These are phyloP conservation scores for Gamarada debralockiae DNA, from an alignment of 495 filamentous ascomycete species.

Conservation along the genomic window DNA sequence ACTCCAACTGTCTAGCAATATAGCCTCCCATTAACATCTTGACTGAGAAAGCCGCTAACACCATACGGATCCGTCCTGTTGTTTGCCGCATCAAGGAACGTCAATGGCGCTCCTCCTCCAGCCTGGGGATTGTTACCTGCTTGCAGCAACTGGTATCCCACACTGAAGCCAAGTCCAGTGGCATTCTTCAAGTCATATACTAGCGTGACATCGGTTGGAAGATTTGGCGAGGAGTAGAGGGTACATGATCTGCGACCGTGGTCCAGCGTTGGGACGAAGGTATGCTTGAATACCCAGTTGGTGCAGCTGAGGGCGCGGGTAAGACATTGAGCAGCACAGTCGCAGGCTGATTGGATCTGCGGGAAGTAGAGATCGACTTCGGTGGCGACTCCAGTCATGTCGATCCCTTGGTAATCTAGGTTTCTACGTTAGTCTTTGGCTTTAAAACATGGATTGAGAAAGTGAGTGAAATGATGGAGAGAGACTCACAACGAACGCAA, in stretches of 20 bases:
- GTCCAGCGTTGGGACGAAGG: slow-evolving; percentile 1
- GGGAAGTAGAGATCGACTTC: slow-evolving; percentile 6
- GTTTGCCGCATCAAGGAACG: slow-evolving; percentile 5
- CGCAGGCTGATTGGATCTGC: slow-evolving; percentile 12
- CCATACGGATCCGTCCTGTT: slow-evolving; percentile 3
- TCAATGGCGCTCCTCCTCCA: slow-evolving; percentile 7
- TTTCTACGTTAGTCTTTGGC: too few relatives aligned
- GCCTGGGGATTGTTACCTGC: slow-evolving; percentile 4
- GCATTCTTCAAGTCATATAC: too few relatives aligned
- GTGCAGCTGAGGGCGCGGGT: slow-evolving; percentile 3
- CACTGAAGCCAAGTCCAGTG: background rate
- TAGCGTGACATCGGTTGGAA: slow-evolving; percentile 9
- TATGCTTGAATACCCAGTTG: slow-evolving; percentile 17
- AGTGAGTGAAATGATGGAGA: too few relatives aligned
- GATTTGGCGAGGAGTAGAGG: slow-evolving; percentile 10
- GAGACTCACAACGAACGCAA: slow-evolving; percentile 10
- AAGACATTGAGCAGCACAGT: slow-evolving; percentile 11
- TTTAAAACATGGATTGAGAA: too few relatives aligned
- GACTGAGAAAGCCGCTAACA: slow-evolving; percentile 7
- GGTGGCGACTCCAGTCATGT: slow-evolving; percentile 16
- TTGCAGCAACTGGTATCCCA: background rate
- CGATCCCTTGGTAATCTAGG: slow-evolving; percentile 11
- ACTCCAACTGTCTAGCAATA: slow-evolving; percentile 18
- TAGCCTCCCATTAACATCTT: background rate
- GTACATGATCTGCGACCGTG: slow-evolving; percentile 3